phyloP scores from a whole-genome alignment of 2,329 filamentous ascomycete genomes.

The Grosmannia penicillata region DNA sequence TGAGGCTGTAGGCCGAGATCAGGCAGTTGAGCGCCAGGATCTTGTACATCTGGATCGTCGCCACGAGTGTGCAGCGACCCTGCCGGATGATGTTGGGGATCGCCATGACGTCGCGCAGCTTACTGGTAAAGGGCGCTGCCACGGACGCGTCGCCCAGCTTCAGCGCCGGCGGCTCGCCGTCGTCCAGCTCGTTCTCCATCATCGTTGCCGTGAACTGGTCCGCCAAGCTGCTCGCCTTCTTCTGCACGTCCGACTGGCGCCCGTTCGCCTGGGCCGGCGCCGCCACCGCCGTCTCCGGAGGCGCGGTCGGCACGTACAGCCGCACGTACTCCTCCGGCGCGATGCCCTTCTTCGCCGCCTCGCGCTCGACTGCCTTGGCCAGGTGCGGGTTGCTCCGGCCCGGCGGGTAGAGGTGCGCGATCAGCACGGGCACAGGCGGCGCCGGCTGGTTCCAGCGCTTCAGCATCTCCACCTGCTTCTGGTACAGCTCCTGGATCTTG shows the following conservation, averaged over 20 bases:
- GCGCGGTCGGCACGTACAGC: conserved; percentile 16
- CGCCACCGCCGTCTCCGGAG: conserved; percentile 46
- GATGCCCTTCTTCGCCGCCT: conserved; percentile 65
- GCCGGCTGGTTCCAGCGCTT: conserved; percentile 83
- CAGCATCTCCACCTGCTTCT: conserved; percentile 90
- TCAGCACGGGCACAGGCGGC: conserved; percentile 82
- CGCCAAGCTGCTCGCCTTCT: conserved; percentile 63
- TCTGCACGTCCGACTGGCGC: conserved; percentile 44
- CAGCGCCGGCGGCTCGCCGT: conserved; percentile 83
- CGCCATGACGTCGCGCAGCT: conserved; percentile 89
- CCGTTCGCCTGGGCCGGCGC: conserved; percentile 42
- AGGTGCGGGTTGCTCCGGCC: conserved; percentile 89
- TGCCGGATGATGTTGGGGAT: conserved; percentile 98
- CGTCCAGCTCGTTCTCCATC: conserved; percentile 80
- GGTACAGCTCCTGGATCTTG: conserved; percentile 97
- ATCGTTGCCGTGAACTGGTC: conserved; percentile 76
- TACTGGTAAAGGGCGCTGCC: conserved; percentile 93
- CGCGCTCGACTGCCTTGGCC: conserved; percentile 76
- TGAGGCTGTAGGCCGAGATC: conserved; percentile 93
- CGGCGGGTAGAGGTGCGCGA: conserved; percentile 88
- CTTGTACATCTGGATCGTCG: conserved; percentile 99
- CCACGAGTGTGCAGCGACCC: conserved; percentile 91
- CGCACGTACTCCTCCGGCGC: conserved; percentile 42
- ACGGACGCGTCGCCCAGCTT: conserved; percentile 97
- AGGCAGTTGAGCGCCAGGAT: conserved; percentile 95